Percentiles rank a stretch among this genome's conserved stretches.
phyloP scores from a whole-genome alignment of 345 rosid genomes.

The Pelargonium nanum region DNA sequence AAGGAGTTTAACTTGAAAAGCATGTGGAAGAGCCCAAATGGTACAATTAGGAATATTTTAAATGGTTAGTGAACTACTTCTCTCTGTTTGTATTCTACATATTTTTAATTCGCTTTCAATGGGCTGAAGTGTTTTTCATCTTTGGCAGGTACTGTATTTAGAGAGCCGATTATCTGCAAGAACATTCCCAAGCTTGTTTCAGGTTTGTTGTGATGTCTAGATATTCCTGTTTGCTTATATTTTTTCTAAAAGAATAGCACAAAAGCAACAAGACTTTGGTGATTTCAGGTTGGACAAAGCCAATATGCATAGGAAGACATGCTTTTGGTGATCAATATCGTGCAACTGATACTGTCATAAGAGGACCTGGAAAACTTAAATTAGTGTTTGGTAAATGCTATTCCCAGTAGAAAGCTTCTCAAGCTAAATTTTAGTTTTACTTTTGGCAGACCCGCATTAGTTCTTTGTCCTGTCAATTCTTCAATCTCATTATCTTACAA shows the following conservation, averaged over 20 bases:
- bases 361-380: constrained; percentile 88
- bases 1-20: constrained; percentile 77
- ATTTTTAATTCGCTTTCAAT: too few relatives aligned
- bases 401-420: too few relatives aligned
- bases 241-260: neutral
- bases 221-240: neutral
- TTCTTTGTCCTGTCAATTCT: too few relatives aligned
- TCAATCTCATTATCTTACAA: too few relatives aligned
- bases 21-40: constrained; percentile 99
- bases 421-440: too few relatives aligned
- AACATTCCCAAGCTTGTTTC: constrained; percentile 80
- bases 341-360: constrained; percentile 85
- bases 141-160: constrained; percentile 83
- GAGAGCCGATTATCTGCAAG: constrained; percentile 95
- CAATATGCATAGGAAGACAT: constrained; percentile 98
- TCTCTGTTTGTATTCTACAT: constrained; percentile 4
- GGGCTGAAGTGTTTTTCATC: constrained; percentile 12
- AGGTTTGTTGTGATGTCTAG: constrained; percentile 30
- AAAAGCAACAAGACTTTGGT: constrained; percentile 1
- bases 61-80: constrained; percentile 45
- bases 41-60: constrained; percentile 89
- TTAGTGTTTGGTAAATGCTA: constrained; percentile 78
- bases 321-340: constrained; percentile 97
- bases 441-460: too few relatives aligned
- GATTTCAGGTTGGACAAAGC: constrained; percentile 82